These are phyloP conservation scores for Arthrobotrys entomopaga DNA, from an alignment of 2,329 filamentous ascomycete species.

Conservation along the genomic window DNA sequence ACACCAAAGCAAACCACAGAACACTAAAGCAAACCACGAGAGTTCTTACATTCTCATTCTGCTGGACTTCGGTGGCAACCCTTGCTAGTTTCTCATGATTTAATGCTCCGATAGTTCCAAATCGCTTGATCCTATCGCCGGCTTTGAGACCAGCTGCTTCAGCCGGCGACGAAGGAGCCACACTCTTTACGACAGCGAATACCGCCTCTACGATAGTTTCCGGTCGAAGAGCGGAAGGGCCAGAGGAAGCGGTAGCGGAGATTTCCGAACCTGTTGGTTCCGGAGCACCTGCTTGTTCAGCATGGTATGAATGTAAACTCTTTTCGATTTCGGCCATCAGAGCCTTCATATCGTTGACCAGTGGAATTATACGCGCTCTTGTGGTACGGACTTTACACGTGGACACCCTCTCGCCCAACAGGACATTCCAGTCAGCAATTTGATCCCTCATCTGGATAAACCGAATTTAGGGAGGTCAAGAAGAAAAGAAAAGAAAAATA, in stretches of 20 bases:
- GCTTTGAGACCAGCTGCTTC: conserved; percentile 78
- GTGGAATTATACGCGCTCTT: conserved; percentile 83
- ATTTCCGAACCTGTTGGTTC: conserved; percentile 64
- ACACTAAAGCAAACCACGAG: conserved; percentile 3
- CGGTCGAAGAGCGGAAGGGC: conserved; percentile 61
- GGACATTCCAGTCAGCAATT: conserved; percentile 45
- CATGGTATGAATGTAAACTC: conserved; percentile 88
- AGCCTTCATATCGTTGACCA: conserved; percentile 92
- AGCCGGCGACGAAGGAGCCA: conserved; percentile 81
- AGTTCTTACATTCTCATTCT: conserved; percentile 81
- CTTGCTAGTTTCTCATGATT: conserved; percentile 88
- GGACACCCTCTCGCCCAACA: background rate
- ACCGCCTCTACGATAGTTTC: conserved; percentile 67
- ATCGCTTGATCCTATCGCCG: conserved; percentile 83
- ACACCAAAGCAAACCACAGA: conserved; percentile 6
- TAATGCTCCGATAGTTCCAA: conserved; percentile 82
- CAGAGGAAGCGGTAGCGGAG: conserved; percentile 51
- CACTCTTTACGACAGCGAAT: conserved; percentile 90
- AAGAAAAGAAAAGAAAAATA: background rate
- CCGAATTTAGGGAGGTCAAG: background rate
- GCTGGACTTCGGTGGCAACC: conserved; percentile 88
- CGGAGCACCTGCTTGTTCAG: conserved; percentile 60
- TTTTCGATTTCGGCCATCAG: conserved; percentile 86
- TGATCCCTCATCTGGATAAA: conserved; percentile 32
- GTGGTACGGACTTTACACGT: conserved; percentile 81